These are phyloP conservation scores for Fusarium stilboides DNA, from an alignment of 2,329 filamentous ascomycete species.

Conservation along the genomic window DNA sequence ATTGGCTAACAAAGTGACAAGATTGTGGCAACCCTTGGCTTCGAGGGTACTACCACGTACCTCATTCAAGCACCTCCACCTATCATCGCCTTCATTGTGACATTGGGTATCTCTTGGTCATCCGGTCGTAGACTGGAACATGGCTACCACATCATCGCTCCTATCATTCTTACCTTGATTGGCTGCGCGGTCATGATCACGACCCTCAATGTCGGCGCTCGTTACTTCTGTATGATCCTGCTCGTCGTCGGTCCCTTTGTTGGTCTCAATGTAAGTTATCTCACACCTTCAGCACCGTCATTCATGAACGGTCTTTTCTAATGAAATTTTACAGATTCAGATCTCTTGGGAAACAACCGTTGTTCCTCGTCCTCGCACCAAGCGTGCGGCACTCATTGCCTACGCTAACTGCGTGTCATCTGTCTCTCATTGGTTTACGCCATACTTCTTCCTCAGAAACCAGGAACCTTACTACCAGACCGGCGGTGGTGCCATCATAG, in stretches of 20 bases:
- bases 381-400: constrained; percentile 60
- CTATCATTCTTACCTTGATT: constrained; percentile 55
- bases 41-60: constrained; percentile 53
- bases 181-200: constrained; percentile 61
- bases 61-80: constrained; percentile 60
- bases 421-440: constrained; percentile 59
- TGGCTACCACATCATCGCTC: constrained; percentile 59
- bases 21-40: constrained; percentile 52
- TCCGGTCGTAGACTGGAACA: constrained; percentile 57
- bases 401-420: constrained; percentile 60
- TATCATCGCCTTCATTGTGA: constrained; percentile 59
- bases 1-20: constrained; percentile 1
- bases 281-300: too few species aligned
- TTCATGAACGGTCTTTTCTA: too few species aligned
- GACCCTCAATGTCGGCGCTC: constrained; percentile 58
- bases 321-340: constrained; percentile 35
- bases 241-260: constrained; percentile 57
- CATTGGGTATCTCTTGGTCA: constrained; percentile 56
- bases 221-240: constrained; percentile 61
- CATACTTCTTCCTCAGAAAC: constrained; percentile 56
- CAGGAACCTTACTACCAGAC: constrained; percentile 53
- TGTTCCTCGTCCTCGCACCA: constrained; percentile 58
- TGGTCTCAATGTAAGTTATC: constrained; percentile 54
- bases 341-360: constrained; percentile 61
- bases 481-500: constrained; percentile 49